A percentile compares a stretch with the other conserved stretches of the same genome.
Conservation (phyloP, 1,139 yeast genomes). For the Spencermartinsiella ligniputridi region DNA sequence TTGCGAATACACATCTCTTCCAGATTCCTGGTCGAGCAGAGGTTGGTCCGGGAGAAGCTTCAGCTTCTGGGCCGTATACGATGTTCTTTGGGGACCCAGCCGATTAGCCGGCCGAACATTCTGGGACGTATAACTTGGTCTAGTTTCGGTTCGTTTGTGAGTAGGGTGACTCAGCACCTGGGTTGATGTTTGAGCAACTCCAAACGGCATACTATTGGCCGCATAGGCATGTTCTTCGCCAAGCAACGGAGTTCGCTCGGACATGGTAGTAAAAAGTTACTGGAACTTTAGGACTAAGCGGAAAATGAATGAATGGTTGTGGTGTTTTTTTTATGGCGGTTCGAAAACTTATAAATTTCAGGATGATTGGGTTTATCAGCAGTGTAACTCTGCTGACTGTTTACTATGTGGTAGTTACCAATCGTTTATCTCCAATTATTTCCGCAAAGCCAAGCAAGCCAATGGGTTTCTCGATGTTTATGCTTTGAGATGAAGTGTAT, state of each 20-base stretch:
- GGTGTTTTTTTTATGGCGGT: too few species aligned
- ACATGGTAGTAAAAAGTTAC: too few species aligned
- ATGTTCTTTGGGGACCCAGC: conserved; percentile 80
- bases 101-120: conserved; percentile 27
- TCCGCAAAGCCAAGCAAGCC: too few species aligned
- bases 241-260: conserved; percentile 9
- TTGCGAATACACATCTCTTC: conserved; percentile 69
- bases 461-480: too few species aligned
- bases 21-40: conserved; percentile 35
- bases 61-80: conserved; percentile 81
- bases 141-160: background rate
- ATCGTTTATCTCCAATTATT: too few species aligned
- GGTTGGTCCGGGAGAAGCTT: conserved; percentile 84
- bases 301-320: too few species aligned
- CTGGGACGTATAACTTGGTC: conserved; percentile 3
- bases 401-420: too few species aligned
- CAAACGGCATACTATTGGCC: conserved; percentile 10
- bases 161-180: background rate
- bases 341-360: too few species aligned
- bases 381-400: too few species aligned
- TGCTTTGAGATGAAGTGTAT: too few species aligned
- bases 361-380: too few species aligned
- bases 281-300: too few species aligned
- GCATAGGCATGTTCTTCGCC: background rate
- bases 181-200: conserved; percentile 10